Evolutionary conservation across 495 filamentous ascomycete species (phyloP), one percentile per base, ranked within the genome.

Genomic region (Corynascus novoguineensis): DNA sequence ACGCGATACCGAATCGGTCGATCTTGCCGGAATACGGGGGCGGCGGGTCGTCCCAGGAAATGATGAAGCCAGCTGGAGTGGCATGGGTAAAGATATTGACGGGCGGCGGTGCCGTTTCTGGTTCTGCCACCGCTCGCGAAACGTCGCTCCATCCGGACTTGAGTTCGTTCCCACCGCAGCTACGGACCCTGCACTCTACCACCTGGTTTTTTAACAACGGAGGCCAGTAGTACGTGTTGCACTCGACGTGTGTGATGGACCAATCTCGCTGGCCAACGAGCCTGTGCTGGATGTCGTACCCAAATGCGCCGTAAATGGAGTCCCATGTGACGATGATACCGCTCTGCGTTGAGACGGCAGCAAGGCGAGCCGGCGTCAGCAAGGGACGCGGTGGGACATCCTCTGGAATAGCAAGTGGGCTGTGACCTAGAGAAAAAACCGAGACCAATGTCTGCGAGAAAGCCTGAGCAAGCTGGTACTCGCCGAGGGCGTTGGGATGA

Each of bases 401-500:
- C 2, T 24, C 15, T 4, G 65, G 65, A 14, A 68, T 55, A 22
- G 8, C 12, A 5, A 66, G 56, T n/a, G 46, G 48, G 19, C 12
- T 37, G 14, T 25, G 46, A 15, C 61, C 64, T 34, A 66, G n/a
- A 19, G 29, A 28, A 31, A 66, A 64, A 12, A 27, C 37, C 1
- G 45, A 44, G 35, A 62, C 22, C 24, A 70, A 60, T 0, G 62
- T 58, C 12, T 32, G 32, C 14, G 62, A 57, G 56, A 71, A 70
- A 45, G 69, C 62, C 10, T 55, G 38, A 11, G 62, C 65, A 38
- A 71, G 48, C 34, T 70, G 46, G 50, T 61, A 70, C 28, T 73
- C 68, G 22, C 71, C 71, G 2, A 68, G 52, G 12, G 64, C 58
- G 28, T 70, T 70, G 15, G 71, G 71, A 25, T 74, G 71, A 15